phyloP scores from a whole-genome alignment of 352 stramenopile genomes.

The Pythium sukuiense region DNA sequence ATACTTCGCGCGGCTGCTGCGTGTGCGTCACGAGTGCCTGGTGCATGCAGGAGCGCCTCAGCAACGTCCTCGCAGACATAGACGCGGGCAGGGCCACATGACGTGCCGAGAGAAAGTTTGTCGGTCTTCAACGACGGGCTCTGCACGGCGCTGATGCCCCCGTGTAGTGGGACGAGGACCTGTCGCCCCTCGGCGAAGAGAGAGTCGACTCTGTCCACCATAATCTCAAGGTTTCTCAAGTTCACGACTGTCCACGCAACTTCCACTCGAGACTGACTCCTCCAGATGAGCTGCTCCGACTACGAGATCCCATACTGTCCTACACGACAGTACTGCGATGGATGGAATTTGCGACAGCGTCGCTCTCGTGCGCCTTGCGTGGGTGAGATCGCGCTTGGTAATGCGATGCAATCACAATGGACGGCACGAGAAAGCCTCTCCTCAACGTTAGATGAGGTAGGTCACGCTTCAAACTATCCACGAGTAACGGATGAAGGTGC shows the following conservation, averaged over 20 bases:
- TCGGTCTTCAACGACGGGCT: not conserved
- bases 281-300: not conserved
- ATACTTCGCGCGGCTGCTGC: not conserved
- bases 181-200: not conserved
- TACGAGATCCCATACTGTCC: not conserved
- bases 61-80: constrained; percentile 4
- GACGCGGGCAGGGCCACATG: not conserved
- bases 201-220: not conserved
- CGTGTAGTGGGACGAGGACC: not conserved
- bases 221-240: no score
- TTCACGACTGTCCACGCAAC: no score
- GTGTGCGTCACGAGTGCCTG: constrained; percentile 6
- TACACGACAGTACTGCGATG: not conserved
- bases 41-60: constrained; percentile 2
- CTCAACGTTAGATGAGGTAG: not conserved
- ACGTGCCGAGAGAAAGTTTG: not conserved
- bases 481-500: not conserved
- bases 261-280: constrained; percentile 3
- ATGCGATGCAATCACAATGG: no score
- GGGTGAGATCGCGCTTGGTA: no score
- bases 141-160: not conserved
- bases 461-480: constrained; percentile 3
- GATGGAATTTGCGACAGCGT: not conserved
- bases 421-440: not conserved
- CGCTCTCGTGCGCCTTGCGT: no score